Evolutionary conservation across 2,329 filamentous ascomycete genomes (phyloP), one percentile per base, ranked within the genome.

Genomic region (Talaromyces piceae): DNA sequence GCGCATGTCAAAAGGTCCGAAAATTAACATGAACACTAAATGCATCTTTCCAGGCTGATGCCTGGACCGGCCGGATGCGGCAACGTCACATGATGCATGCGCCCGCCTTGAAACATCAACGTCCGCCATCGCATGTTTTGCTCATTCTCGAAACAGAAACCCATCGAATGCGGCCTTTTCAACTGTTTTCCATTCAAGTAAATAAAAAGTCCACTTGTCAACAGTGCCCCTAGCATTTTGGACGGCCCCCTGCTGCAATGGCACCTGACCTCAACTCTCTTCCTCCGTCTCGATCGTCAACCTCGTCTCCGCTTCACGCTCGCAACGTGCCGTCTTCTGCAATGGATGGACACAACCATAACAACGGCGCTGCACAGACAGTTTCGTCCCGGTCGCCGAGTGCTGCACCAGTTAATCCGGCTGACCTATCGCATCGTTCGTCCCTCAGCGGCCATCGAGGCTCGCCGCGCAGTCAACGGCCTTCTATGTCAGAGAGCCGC

Each of bases 231-330:
- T 3, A 9, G 31, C 16, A 43, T 16, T 23, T 25, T 41, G n/a
- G 11, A 6, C 13, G 1, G 20, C 8, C 8, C n/a, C n/a, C 20
- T 23, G 23, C 23, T 43, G 39, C 22, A 50, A 87, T 88, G 85
- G 79, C 84, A 58, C 85, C 86, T 47, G 86, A 89, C 71, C 77
- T 88, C 63, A 87, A 88, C 74, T 84, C 84, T 5, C 76, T 89
- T 53, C 80, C 82, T 39, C 71, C 75, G 31, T 84, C 81, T 26
- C 74, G 74, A 56, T 73, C 71, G 4, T 64, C 67, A 28, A 67
- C 69, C 12, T 62, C 65, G 31, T 71, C 70, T 28, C 67, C 69
- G 25, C 60, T 64, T 33, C 64, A 64, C 48, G 55, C 58, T 44
- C 64, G 68, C 56, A 61, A 61, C 54, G 57, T 58, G 49, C 47